Evolutionary conservation across 441 rosid species (phyloP).

Genomic region (Lepidium campestre): DNA sequence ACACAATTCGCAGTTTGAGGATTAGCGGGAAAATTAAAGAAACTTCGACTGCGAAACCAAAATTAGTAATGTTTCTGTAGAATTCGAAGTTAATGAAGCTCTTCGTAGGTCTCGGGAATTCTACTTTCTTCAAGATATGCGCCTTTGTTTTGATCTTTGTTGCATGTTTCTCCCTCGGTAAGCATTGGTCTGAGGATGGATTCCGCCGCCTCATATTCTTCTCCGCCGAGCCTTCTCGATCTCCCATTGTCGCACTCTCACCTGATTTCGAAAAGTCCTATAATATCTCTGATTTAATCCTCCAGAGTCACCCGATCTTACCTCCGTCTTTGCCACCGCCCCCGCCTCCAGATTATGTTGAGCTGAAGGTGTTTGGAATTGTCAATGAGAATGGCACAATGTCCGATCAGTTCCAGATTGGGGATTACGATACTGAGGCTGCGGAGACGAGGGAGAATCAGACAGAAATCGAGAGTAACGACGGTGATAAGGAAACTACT

Average conservation of each 20-base stretch:
- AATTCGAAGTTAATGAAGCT: conserved; percentile 41
- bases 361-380: conserved; percentile 52
- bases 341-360: conserved; percentile 31
- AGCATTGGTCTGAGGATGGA: conserved; percentile 64
- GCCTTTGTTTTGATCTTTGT: conserved; percentile 46
- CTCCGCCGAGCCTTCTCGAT: conserved; percentile 18
- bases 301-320: neutral
- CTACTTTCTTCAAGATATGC: conserved; percentile 36
- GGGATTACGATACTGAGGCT: conserved; percentile 65
- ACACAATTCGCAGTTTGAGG: conserved; percentile 28
- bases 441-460: conserved; percentile 50
- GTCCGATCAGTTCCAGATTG: conserved; percentile 75
- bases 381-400: conserved; percentile 76
- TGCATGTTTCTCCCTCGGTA: conserved; percentile 77
- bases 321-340: conserved; percentile 19
- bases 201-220: conserved; percentile 62
- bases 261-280: conserved; percentile 24
- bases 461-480: conserved; percentile 27
- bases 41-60: neutral
- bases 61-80: conserved; percentile 7
- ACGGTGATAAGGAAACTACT: conserved; percentile 11
- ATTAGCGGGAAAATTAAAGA: neutral
- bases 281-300: conserved; percentile 23
- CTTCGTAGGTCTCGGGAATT: conserved; percentile 31
- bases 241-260: conserved; percentile 23